Base-by-base conservation (phyloP, 164 flowering plant genomes). In the Magnolia kwangsiensis region DNA sequence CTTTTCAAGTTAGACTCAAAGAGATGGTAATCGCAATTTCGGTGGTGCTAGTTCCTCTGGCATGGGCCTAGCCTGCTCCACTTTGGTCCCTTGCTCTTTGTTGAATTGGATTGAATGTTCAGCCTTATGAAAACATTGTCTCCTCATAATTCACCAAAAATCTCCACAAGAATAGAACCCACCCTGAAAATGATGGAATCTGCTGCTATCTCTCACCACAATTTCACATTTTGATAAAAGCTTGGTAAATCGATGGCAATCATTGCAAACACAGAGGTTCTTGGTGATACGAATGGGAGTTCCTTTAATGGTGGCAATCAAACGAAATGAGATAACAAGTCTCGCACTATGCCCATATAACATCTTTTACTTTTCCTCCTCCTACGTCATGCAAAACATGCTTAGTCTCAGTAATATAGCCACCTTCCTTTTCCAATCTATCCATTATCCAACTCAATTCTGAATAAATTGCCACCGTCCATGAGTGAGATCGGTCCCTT, bases 131-230 rank as follows among this genome's bases (percentile, higher is more conserved):
- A 70, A 37, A 20, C 49, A 18, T 20, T 19, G 59, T 51, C 50
- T 5, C 29, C 31, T 14, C 49, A 20, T 18, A 21, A 8, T 49
- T 92, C 83, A 94, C 98, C 97, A 94, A 70, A 85, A 88, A 82
- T 92, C 92, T 51, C 87, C 86, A 81, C 98, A 94, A 70, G 98
- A 94, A 78, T 96, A 94, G 9, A 67, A 23, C 55, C 98, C 97
- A 76, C 50, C 76, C 16, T 74, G 67, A 77, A 91, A 94, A 80
- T 90, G 98, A 81, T 92, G 97, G 78, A 88, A 94, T 78, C 97
- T 84, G 69, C 84, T 92, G 74, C 90, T 89, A 83, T 94, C 98
- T 80, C 98, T 91, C 37, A 92, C 86, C 49, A 94, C 72, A 29
- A 94, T 87, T 67, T 85, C 87, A 72, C 95, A 72, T 69, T 85